Percentiles rank a stretch among this genome's conserved stretches.
These are phyloP conservation scores for Globisporangium sylvaticum DNA, from an alignment of 352 stramenopile genomes.

Conservation along the genomic window DNA sequence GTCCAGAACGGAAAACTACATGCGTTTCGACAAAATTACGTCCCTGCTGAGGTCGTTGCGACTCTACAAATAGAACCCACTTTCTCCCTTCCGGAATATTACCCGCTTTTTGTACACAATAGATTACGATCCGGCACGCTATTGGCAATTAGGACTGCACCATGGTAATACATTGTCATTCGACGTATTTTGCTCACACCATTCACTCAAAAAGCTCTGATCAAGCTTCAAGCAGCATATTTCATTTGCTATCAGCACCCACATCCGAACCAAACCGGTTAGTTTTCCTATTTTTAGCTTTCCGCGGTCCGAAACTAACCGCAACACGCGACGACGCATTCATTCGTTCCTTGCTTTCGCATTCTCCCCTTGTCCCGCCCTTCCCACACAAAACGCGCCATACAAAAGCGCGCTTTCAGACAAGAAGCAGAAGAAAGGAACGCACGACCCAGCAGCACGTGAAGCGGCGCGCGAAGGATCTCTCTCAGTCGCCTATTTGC, in stretches of 20 bases:
- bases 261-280: not conserved
- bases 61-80: not conserved
- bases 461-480: not conserved
- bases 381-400: not conserved
- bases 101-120: not conserved
- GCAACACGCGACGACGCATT: not conserved
- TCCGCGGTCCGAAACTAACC: not conserved
- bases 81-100: not conserved
- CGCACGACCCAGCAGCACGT: not conserved
- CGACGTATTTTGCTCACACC: not conserved
- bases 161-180: not conserved
- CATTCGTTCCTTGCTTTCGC: not conserved
- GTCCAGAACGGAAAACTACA: not conserved
- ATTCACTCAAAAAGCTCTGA: not conserved
- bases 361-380: not conserved
- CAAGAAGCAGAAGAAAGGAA: not conserved
- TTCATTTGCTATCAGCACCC: not conserved
- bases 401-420: not conserved
- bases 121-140: not conserved
- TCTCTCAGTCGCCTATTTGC: slow-evolving; percentile 7
- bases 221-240: not conserved
- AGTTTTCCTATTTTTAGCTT: not conserved
- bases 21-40: not conserved
- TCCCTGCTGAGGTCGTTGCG: not conserved
- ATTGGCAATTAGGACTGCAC: not conserved